phyloP scores from a whole-genome alignment of 805 yeast species.

The Hemisphaericaspora nanyangensis region DNA sequence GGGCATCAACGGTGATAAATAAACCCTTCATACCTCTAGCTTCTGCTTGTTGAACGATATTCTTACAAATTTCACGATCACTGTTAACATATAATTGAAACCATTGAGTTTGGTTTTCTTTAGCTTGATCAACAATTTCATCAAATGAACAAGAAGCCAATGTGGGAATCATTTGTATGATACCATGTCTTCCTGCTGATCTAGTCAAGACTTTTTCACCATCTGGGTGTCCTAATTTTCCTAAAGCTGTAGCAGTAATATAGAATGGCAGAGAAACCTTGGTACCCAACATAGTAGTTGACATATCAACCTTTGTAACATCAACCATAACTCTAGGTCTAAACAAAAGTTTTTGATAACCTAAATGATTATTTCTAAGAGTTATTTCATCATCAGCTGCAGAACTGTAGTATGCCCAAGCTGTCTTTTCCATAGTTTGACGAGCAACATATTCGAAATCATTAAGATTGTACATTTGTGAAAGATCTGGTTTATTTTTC shows the following conservation, averaged over 20 bases:
- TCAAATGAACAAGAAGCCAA: conserved; percentile 85
- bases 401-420: conserved; percentile 91
- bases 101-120: conserved; percentile 76
- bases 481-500: conserved; percentile 60
- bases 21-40: conserved; percentile 72
- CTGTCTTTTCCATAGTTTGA: conserved; percentile 65
- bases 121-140: conserved; percentile 72
- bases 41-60: conserved; percentile 69
- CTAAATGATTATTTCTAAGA: conserved; percentile 83
- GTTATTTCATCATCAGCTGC: conserved; percentile 94
- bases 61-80: conserved; percentile 61
- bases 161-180: conserved; percentile 90
- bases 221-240: conserved; percentile 87
- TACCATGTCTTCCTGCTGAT: conserved; percentile 66
- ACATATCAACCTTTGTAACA: conserved; percentile 66
- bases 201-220: conserved; percentile 86
- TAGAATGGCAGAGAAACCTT: conserved; percentile 75
- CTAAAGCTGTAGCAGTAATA: conserved; percentile 88
- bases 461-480: conserved; percentile 67
- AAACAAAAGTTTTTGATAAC: conserved; percentile 84
- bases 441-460: conserved; percentile 89
- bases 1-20: conserved; percentile 91
- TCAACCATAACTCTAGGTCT: conserved; percentile 80
- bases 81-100: conserved; percentile 80
- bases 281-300: conserved; percentile 75